Evolutionary conservation across 2,329 filamentous ascomycete genomes (phyloP), one percentile per base, ranked within the genome.

Genomic region (Monilinia fructigena): DNA sequence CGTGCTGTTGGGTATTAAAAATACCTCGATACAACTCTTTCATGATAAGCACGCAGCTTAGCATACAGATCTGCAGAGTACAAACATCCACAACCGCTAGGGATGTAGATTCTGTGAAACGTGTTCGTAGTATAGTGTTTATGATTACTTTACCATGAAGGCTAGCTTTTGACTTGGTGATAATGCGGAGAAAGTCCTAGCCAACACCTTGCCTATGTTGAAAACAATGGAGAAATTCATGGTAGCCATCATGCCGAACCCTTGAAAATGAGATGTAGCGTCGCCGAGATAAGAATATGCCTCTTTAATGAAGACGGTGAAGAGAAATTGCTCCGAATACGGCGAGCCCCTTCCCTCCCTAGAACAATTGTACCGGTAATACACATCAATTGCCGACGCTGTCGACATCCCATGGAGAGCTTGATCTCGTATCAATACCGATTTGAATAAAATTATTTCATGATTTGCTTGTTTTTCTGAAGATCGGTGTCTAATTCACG

Each of bases 11-110:
- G 56, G 28, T 48, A 38, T 60, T 60, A 31, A 20, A 35, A 35
- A 35, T 18, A 38, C 12, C 18, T 48, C 26, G 7, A 60, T 60
- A 18, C 8, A 38, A 20, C 20, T 61, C 45, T 48, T 40, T 26
- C 35, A 52, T 40, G 58, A 61, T 61, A 50, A 61, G 58, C 58
- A 61, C 31, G 31, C 45, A 50, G 45, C 38, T 11, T 47, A 60
- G 35, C 23, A 38, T 61, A 45, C 28, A 50, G 45, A 61, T 61
- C 58, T 61, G 58, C 45, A 48, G 20, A 50, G 18, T 38, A n/a
- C 31, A 48, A 48, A 50, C 47, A 38, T 23, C 45, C 58, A 26
- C 47, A 50, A 18, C 45, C 28, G 58, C 58, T 61, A 20, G 28
- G 58, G 58, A 26, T 50, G 28, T 26, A 31, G 56, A 28, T 38